Conservation (phyloP, 192 early-diverging fungal genomes). For the Glomus cerebriforme region DNA sequence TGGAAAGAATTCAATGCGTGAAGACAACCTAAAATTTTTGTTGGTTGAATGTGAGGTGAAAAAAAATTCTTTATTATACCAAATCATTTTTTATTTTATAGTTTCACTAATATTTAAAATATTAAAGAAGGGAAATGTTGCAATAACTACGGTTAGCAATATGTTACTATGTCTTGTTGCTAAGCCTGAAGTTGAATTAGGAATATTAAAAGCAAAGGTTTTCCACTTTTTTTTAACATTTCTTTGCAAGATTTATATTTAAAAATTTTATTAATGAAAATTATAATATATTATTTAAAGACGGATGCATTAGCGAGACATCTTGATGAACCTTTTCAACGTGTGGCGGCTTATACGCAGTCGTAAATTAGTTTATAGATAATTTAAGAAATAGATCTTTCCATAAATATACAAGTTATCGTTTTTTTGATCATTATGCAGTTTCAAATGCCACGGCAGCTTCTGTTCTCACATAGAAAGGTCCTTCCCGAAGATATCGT, state of each 20-base stretch:
- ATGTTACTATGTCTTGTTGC: slow-evolving; percentile 62
- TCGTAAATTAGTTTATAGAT: neutral
- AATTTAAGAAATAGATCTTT: neutral
- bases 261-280: neutral
- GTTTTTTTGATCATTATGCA: slow-evolving; percentile 22
- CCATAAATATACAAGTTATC: neutral
- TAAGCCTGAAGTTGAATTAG: slow-evolving; percentile 49
- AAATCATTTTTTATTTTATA: neutral
- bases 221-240: neutral
- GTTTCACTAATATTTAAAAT: neutral
- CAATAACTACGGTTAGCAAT: slow-evolving; percentile 45
- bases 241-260: neutral
- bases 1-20: slow-evolving; percentile 33
- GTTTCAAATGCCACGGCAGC: slow-evolving; percentile 40
- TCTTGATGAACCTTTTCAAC: slow-evolving; percentile 49
- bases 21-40: slow-evolving; percentile 42
- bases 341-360: slow-evolving; percentile 3
- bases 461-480: slow-evolving; percentile 34
- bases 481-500: slow-evolving; percentile 43
- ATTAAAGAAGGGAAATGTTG: slow-evolving; percentile 48
- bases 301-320: slow-evolving; percentile 51
- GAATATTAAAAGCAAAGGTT: slow-evolving; percentile 58
- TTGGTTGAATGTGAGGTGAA: slow-evolving; percentile 54
- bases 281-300: slow-evolving; percentile 20
- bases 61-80: neutral